phyloP scores from a whole-genome alignment of 345 rosid species.

The Syzygium aromaticum region DNA sequence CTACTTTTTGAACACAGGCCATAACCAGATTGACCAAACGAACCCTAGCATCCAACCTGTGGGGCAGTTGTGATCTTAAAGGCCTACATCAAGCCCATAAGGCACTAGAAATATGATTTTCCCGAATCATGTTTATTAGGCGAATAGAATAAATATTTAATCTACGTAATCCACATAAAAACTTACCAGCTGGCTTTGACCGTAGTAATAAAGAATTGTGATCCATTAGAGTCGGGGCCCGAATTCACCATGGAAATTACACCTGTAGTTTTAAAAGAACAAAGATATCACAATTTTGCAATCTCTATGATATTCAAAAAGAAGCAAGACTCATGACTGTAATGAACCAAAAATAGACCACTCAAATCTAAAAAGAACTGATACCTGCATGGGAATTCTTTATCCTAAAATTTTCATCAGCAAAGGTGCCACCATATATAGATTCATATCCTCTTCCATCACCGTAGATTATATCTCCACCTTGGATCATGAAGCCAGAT shows the following conservation, averaged over 20 bases:
- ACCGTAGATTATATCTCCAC: slow-evolving; percentile 69
- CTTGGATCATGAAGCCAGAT: slow-evolving; percentile 93
- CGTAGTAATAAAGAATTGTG: slow-evolving; percentile 91
- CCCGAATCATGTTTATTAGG: not conserved
- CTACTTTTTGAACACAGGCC: not conserved
- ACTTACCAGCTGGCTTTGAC: slow-evolving; percentile 91
- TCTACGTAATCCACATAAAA: not conserved
- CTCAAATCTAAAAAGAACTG: not conserved
- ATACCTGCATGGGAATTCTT: slow-evolving; percentile 86
- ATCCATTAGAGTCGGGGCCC: slow-evolving; percentile 92
- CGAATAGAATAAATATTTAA: not conserved
- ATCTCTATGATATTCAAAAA: not conserved
- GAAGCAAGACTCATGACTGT: not conserved
- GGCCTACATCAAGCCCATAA: not conserved
- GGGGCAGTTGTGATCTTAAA: not conserved
- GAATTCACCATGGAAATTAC: slow-evolving; percentile 90
- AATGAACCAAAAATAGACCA: not conserved
- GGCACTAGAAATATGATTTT: not conserved
- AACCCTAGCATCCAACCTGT: not conserved
- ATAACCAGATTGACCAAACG: not conserved
- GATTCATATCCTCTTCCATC: slow-evolving; percentile 84
- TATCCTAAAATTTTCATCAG: slow-evolving; percentile 87
- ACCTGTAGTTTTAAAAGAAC: slow-evolving; percentile 27
- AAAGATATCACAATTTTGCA: not conserved
- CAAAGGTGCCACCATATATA: slow-evolving; percentile 69